phyloP scores from a whole-genome alignment of 306 rosid species.

The Alnus rubra region DNA sequence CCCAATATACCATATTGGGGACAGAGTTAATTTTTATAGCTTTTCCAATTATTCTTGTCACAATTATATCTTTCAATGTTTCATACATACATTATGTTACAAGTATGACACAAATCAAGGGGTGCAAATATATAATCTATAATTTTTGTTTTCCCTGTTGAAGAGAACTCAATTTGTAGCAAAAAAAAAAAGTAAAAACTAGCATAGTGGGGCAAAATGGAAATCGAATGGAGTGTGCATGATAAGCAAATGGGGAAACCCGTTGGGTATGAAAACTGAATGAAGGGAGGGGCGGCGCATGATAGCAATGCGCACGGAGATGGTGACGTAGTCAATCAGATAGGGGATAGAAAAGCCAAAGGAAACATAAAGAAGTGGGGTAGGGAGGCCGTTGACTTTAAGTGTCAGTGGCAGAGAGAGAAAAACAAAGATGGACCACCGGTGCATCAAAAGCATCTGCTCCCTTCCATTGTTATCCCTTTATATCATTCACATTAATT shows the following conservation, averaged over 20 bases:
- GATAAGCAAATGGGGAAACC: background rate
- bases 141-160: too few relatives aligned
- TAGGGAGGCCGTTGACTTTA: constrained; percentile 63
- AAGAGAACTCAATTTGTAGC: too few relatives aligned
- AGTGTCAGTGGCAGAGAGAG: background rate
- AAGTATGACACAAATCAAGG: too few relatives aligned
- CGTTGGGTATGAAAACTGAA: background rate
- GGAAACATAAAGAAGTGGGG: constrained; percentile 40
- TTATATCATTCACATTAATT: background rate
- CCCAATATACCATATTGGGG: too few relatives aligned
- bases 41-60: too few relatives aligned
- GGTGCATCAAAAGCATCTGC: background rate
- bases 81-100: too few relatives aligned
- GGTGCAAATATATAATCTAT: too few relatives aligned
- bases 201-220: too few relatives aligned
- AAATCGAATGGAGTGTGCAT: background rate
- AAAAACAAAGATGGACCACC: too few relatives aligned
- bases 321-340: constrained; percentile 48
- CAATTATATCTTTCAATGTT: too few relatives aligned
- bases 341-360: constrained; percentile 39
- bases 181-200: too few relatives aligned
- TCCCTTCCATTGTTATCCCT: background rate
- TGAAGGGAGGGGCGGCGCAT: constrained; percentile 25
- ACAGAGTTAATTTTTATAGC: too few relatives aligned
- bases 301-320: constrained; percentile 38